Conservation (phyloP, 2,329 filamentous ascomycete species). For the Calycina marina region DNA sequence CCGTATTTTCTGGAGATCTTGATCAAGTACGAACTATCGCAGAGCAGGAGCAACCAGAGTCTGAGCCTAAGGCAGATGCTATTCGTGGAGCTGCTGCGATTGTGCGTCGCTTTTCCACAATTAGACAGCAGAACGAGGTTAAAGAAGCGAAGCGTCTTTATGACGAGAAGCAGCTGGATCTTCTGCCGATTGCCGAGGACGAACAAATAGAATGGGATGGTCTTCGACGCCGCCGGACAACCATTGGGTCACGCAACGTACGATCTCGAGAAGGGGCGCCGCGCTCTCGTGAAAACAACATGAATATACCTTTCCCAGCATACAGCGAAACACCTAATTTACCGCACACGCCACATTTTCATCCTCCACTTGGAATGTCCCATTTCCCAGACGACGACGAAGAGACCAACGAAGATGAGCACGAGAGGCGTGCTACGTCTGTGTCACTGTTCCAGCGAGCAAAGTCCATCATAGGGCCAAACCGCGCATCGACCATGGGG, state of each 20-base stretch:
- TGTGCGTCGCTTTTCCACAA: constrained; percentile 63
- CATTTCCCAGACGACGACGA: constrained; percentile 59
- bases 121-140: constrained; percentile 63
- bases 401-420: constrained; percentile 39
- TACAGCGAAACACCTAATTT: constrained; percentile 10
- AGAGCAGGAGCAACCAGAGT: constrained; percentile 90
- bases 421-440: constrained; percentile 33
- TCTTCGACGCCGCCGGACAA: constrained; percentile 55
- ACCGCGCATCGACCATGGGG: constrained; percentile 10
- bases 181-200: constrained; percentile 65
- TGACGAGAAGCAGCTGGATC: constrained; percentile 61
- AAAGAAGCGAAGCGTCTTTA: constrained; percentile 66
- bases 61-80: constrained; percentile 89
- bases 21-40: constrained; percentile 93
- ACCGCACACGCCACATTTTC: constrained; percentile 27
- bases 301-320: constrained; percentile 15
- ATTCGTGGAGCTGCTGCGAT: constrained; percentile 86
- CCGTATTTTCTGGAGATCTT: constrained; percentile 82
- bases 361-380: constrained; percentile 80
- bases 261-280: constrained; percentile 18
- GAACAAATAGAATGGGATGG: constrained; percentile 81
- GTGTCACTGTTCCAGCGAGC: constrained; percentile 38
- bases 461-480: constrained; percentile 19
- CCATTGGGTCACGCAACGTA: constrained; percentile 26
- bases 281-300: too few species aligned